phyloP scores from a whole-genome alignment of 1,139 yeast genomes.

The Nadsonia commutata region DNA sequence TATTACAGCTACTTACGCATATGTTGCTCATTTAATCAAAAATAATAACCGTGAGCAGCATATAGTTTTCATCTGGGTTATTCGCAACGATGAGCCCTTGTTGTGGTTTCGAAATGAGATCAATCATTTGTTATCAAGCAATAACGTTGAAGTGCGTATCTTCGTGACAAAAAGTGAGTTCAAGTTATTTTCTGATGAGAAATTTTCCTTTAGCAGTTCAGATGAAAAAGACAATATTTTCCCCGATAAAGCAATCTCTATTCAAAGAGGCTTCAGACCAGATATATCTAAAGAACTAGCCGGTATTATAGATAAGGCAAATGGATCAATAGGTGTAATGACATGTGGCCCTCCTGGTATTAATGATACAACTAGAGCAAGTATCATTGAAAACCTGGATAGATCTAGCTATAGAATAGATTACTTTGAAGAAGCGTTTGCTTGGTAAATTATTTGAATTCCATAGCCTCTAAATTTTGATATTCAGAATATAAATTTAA shows the following conservation, averaged over 20 bases:
- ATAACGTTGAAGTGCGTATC: slow-evolving; percentile 2
- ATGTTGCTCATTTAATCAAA: slow-evolving; percentile 11
- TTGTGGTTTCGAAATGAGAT: slow-evolving; percentile 3
- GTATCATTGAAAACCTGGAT: slow-evolving; percentile 16
- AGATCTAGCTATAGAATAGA: slow-evolving; percentile 15
- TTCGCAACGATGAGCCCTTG: slow-evolving; percentile 1
- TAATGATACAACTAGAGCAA: slow-evolving; percentile 26
- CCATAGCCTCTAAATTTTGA: no score
- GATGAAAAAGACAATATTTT: not conserved
- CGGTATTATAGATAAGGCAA: slow-evolving; percentile 17
- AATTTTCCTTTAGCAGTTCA: slow-evolving; percentile 2
- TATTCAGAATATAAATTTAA: no score
- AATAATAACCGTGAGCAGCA: slow-evolving; percentile 1
- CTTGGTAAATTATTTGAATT: slow-evolving; percentile 15
- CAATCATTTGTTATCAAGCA: slow-evolving; percentile 1
- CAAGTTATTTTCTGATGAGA: slow-evolving; percentile 3
- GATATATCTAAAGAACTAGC: slow-evolving; percentile 2
- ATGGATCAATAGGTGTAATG: slow-evolving; percentile 23
- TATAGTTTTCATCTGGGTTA: slow-evolving; percentile 4
- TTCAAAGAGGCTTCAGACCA: slow-evolving; percentile 1
- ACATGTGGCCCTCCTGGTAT: slow-evolving; percentile 32
- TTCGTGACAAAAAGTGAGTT: slow-evolving; percentile 1
- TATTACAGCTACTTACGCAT: slow-evolving; percentile 34
- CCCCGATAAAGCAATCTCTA: not conserved
- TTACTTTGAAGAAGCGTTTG: slow-evolving; percentile 25